phyloP scores from a whole-genome alignment of 2,329 filamentous ascomycete genomes.

The Nannizziopsis arthrosporioides region DNA sequence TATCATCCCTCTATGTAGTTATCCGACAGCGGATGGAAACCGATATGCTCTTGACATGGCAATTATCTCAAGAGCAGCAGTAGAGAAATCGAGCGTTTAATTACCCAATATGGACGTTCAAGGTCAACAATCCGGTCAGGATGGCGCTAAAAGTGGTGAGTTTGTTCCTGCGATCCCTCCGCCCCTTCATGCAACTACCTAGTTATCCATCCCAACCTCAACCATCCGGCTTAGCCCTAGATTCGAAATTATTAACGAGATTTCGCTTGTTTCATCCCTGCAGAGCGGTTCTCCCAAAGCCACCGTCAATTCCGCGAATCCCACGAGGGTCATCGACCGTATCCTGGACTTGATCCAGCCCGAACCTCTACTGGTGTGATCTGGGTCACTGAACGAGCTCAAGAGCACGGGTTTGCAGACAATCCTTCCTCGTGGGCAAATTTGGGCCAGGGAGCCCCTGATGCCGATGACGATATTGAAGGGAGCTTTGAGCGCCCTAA shows the following conservation, averaged over 20 bases:
- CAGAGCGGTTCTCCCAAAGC: constrained; percentile 71
- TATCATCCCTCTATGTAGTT: no score
- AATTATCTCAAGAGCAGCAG: no score
- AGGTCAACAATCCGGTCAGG: no score
- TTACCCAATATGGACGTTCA: not conserved
- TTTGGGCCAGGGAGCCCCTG: constrained; percentile 82
- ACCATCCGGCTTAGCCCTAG: not conserved
- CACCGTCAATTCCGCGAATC: constrained; percentile 81
- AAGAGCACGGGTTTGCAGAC: constrained; percentile 78
- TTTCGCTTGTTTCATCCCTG: not conserved
- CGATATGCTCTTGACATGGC: no score
- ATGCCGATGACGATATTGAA: constrained; percentile 85
- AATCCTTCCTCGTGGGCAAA: constrained; percentile 80
- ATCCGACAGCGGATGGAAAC: no score
- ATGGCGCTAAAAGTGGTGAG: not conserved
- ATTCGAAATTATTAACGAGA: not conserved
- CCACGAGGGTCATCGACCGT: constrained; percentile 80
- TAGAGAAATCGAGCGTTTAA: not conserved
- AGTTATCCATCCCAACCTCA: not conserved
- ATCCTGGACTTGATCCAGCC: constrained; percentile 79
- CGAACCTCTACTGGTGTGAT: constrained; percentile 87
- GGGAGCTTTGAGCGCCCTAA: constrained; percentile 77
- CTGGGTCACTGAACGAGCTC: constrained; percentile 60
- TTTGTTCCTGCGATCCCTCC: not conserved
- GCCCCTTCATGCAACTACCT: not conserved